Base-by-base conservation (phyloP, 345 rosid species). In the Noccaea caerulescens region DNA sequence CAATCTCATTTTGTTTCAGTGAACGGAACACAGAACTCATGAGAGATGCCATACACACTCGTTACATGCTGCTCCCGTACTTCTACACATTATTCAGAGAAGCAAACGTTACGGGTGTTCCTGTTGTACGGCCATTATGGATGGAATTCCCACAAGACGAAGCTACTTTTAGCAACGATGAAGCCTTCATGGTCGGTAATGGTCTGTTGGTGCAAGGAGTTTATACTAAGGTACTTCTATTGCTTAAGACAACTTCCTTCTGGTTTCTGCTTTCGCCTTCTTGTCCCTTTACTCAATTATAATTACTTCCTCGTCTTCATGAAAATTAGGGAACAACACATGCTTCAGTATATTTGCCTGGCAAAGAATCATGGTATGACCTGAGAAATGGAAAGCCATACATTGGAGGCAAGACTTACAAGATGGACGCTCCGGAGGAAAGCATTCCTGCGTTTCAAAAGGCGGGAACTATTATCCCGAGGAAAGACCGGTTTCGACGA, bases 141-240 rank as follows among this genome's bases (percentile, higher is more conserved):
- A 95, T 95, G 99, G 99, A 95, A 83, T 92, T 95, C 80, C 96
- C 99, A 38, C 82, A 80, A 44, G 99, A 95, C 59, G 92, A 90
- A 82, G 81, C 82, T 58, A 85, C 97, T 69, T 92, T 88, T 75
- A 80, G 61, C 68, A 95, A 88, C 39, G 99, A 92, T 54, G 99
- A 95, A 76, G 92, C 98, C 39, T 95, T 95, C 83, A 92, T 95
- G 99, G 91, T 95, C 60, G 99, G 99, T 64, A 79, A 77, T 76
- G 85, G 90, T 81, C 82, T 95, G 51, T 70, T 95, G 78, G 97
- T 95, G 61, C 99, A 90, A 86, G 99, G 99, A 64, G 84, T 95
- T 70, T 95, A 83, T 77, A 78, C 80, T 7, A 89, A 90, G 97
- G 99, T 94, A 80, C 70, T 72, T 36, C 32, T 11, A 50, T 4